These are phyloP conservation scores for Psophocarpus tetragonolobus DNA, from an alignment of 306 rosid species.

Conservation along the genomic window DNA sequence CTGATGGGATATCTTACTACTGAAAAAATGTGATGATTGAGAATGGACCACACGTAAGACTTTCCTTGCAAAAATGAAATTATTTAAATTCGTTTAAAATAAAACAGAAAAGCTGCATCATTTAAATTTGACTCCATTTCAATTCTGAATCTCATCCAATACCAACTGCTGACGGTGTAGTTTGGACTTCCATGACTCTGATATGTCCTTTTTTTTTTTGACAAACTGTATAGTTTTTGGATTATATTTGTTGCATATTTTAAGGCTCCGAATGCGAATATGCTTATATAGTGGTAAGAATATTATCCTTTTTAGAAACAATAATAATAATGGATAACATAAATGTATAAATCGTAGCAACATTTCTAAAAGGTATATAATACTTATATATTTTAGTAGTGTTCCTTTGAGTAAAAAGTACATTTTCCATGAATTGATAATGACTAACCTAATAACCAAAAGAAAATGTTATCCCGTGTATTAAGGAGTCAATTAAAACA, in stretches of 20 bases:
- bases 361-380: too few species aligned
- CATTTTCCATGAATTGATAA: neutral
- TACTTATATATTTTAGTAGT: neutral
- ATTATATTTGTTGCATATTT: neutral
- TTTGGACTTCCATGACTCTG: neutral
- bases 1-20: neutral
- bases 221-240: neutral
- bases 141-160: neutral
- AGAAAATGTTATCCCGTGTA: too few species aligned
- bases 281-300: neutral
- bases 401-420: neutral
- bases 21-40: neutral
- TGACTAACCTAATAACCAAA: neutral
- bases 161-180: neutral
- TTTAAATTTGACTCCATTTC: neutral
- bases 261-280: neutral
- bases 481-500: too few species aligned
- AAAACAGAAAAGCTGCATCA: neutral
- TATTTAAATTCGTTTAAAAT: too few species aligned
- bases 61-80: neutral
- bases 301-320: too few species aligned
- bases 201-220: too few species aligned
- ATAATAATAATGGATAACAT: too few species aligned
- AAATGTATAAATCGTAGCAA: too few species aligned
- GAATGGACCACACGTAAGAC: neutral